A percentile compares a stretch with the other conserved stretches of the same genome.
Conservation (phyloP, 106 monocot species). For the Apostasia shenzhenica region DNA sequence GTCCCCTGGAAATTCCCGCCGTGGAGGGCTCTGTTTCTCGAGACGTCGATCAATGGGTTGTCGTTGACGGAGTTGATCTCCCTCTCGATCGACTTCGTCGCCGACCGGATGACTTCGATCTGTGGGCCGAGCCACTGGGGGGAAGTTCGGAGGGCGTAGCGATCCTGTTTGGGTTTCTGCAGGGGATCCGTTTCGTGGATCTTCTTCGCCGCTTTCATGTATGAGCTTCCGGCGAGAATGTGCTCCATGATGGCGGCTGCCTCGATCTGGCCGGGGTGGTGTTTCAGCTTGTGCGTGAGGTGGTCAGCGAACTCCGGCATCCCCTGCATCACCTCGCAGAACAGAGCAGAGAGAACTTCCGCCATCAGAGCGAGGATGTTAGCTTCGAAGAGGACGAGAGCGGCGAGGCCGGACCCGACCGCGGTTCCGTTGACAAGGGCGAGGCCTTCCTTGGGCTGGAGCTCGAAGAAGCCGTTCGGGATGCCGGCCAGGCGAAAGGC, state of each 20-base stretch:
- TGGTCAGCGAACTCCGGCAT: conserved; percentile 40
- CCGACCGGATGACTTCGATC: conserved; percentile 24
- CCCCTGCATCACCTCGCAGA: conserved; percentile 41
- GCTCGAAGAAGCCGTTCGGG: conserved; percentile 29
- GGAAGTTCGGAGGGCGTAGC: conserved; percentile 32
- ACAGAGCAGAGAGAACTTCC: conserved; percentile 24
- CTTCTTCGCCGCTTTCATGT: conserved; percentile 37
- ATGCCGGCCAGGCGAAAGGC: conserved; percentile 38
- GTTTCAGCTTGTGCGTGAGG: conserved; percentile 34
- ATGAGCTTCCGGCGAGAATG: conserved; percentile 29
- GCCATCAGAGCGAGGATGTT: conserved; percentile 25
- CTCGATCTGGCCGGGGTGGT: conserved; percentile 38
- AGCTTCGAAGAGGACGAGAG: conserved; percentile 26
- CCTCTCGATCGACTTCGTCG: conserved; percentile 26
- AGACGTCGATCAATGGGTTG: conserved; percentile 45
- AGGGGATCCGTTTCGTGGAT: conserved; percentile 27
- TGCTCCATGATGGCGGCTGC: conserved; percentile 43
- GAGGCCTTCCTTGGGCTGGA: conserved; percentile 48
- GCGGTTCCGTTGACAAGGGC: conserved; percentile 42
- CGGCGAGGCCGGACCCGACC: conserved; percentile 36
- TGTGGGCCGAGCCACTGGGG: conserved; percentile 42
- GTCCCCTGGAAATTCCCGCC: conserved; percentile 55
- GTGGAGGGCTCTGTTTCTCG: conserved; percentile 31
- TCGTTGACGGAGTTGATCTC: conserved; percentile 48
- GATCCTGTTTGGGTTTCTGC: conserved; percentile 36